Percentiles rank a stretch among this genome's conserved stretches.
Evolutionary conservation across 805 yeast species (phyloP).

Genomic region (Blastobotrys attinorum): DNA sequence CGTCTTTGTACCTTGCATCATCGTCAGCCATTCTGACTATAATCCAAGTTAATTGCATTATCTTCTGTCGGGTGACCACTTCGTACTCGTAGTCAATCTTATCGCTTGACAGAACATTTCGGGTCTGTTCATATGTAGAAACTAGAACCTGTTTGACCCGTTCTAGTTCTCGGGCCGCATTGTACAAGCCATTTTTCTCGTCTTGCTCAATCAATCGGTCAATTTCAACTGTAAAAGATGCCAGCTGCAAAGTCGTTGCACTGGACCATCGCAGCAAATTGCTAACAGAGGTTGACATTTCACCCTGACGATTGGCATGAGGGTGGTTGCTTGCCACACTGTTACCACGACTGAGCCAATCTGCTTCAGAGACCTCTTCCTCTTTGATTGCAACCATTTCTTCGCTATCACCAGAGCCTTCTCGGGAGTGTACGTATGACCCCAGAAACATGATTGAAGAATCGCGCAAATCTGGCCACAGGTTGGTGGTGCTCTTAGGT

Average conservation of each 20-base stretch:
- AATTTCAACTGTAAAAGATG: slow-evolving; percentile 25
- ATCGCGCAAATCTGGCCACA: slow-evolving; percentile 28
- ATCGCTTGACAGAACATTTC: neutral
- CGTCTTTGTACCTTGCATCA: neutral
- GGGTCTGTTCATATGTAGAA: slow-evolving; percentile 10
- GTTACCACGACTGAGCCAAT: neutral
- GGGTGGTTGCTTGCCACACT: neutral
- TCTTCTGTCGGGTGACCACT: slow-evolving; percentile 2
- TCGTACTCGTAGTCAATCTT: neutral
- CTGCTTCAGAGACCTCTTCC: neutral
- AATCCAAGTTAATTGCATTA: slow-evolving; percentile 8
- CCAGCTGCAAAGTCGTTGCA: slow-evolving; percentile 25
- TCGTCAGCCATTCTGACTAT: neutral
- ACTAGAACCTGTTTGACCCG: slow-evolving; percentile 13
- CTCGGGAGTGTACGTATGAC: slow-evolving; percentile 14
- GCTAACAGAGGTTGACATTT: neutral
- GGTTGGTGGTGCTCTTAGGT: slow-evolving; percentile 5
- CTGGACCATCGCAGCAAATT: slow-evolving; percentile 16
- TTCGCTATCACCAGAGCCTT: neutral
- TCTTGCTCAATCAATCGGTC: slow-evolving; percentile 18
- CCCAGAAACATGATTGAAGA: slow-evolving; percentile 28
- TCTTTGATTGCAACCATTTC: neutral
- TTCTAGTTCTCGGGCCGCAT: slow-evolving; percentile 7
- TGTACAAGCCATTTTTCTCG: neutral
- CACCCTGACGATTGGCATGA: too few species aligned